A percentile compares a stretch with the other conserved stretches of the same genome.
phyloP scores from a whole-genome alignment of 768 basidiomycete genomes.

The Gloeophyllum trabeum region DNA sequence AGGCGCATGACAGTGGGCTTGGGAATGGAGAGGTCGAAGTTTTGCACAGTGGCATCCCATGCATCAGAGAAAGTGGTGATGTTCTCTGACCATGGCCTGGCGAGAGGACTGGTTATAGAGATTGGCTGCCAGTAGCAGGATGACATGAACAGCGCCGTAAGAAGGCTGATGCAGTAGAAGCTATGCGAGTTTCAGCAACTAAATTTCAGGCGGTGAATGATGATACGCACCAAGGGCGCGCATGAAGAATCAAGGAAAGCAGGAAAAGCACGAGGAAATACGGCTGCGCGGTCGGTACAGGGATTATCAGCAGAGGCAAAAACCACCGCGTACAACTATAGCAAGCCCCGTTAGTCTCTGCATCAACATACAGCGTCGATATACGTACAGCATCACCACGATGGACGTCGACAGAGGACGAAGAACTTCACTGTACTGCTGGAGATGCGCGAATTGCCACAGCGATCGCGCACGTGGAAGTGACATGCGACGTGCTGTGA shows the following conservation, averaged over 20 bases:
- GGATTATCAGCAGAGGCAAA: constrained; percentile 63
- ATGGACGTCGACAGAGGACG: too few relatives aligned
- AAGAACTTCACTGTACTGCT: too few relatives aligned
- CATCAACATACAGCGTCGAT: too few relatives aligned
- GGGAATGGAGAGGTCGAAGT: constrained; percentile 27
- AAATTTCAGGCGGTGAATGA: constrained; percentile 3
- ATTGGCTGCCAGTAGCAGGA: constrained; percentile 89
- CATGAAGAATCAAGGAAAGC: constrained; percentile 67
- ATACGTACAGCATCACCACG: too few relatives aligned
- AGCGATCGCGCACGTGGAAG: too few relatives aligned
- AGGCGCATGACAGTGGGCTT: constrained; percentile 37
- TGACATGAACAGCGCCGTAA: constrained; percentile 74
- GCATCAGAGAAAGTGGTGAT: constrained; percentile 68
- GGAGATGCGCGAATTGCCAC: too few relatives aligned
- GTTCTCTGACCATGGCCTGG: constrained; percentile 54
- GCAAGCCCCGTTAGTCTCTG: too few relatives aligned
- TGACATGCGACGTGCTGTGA: too few relatives aligned
- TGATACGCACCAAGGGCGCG: constrained; percentile 66
- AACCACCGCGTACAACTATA: constrained; percentile 88
- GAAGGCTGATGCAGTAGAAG: constrained; percentile 79
- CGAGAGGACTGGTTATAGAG: constrained; percentile 49
- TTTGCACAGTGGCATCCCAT: constrained; percentile 27
- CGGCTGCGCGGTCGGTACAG: constrained; percentile 70
- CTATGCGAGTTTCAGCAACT: constrained; percentile 22
- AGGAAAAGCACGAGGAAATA: constrained; percentile 73